Conservation (phyloP, 768 basidiomycete genomes). For the Psilocybe sp. region DNA sequence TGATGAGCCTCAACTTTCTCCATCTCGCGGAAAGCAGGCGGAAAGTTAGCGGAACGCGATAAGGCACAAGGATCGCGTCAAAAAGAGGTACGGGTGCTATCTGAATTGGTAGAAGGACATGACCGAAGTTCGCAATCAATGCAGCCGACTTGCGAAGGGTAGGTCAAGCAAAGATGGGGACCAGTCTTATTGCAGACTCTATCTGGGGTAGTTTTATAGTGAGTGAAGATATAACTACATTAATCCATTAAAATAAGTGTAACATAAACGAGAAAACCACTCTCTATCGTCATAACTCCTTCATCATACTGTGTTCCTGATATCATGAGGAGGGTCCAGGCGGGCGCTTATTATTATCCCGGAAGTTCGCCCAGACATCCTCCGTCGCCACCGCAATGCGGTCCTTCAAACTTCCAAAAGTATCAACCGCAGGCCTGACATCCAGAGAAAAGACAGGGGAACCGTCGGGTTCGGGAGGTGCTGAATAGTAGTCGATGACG, state of each 20-base stretch:
- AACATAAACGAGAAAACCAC: not conserved
- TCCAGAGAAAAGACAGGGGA: constrained; percentile 95
- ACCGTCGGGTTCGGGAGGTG: constrained; percentile 84
- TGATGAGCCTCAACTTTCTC: no score
- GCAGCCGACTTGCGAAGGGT: no score
- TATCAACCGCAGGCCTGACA: constrained; percentile 93
- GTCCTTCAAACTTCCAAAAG: constrained; percentile 69
- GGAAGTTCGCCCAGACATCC: constrained; percentile 57
- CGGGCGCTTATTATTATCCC: constrained; percentile 29
- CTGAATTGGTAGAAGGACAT: no score
- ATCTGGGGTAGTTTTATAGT: not conserved
- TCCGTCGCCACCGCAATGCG: constrained; percentile 68
- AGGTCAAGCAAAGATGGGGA: no score
- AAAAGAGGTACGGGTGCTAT: no score
- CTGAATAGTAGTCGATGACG: constrained; percentile 98
- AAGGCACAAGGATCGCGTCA: no score
- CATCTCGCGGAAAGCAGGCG: no score
- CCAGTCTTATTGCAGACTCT: no score
- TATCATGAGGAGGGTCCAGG: constrained; percentile 8
- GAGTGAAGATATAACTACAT: constrained; percentile 1
- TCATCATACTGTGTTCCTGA: no score
- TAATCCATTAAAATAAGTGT: not conserved
- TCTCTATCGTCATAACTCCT: not conserved
- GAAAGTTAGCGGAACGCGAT: no score
- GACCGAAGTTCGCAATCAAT: no score